Conservation (phyloP, 352 stramenopile species). For the Phytophthora pluvialis region DNA sequence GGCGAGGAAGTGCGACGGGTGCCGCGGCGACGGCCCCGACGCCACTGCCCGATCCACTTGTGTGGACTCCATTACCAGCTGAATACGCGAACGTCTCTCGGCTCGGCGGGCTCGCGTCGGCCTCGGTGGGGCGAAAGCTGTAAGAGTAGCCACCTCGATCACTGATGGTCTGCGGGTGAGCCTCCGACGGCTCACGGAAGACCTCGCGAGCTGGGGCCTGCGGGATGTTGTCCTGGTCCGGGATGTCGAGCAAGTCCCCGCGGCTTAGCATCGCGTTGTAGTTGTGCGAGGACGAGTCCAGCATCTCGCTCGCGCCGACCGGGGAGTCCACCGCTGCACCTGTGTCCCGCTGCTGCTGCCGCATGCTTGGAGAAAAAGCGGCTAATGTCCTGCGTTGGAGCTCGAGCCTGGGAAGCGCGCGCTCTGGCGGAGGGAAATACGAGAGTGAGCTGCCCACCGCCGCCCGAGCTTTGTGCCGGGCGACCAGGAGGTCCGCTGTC, state of each 20-base stretch:
- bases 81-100: conserved; percentile 34
- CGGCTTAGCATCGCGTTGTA: conserved; percentile 33
- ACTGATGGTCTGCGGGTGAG: conserved; percentile 30
- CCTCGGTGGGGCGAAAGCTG: conserved; percentile 29
- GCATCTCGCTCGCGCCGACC: conserved; percentile 20
- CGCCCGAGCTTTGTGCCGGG: conserved; percentile 31
- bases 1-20: conserved; percentile 22
- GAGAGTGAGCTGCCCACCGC: conserved; percentile 20
- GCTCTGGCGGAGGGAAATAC: conserved; percentile 16
- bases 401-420: not conserved
- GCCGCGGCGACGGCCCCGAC: conserved; percentile 9
- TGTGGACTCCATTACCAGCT: conserved; percentile 9
- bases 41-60: conserved; percentile 15
- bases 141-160: conserved; percentile 26
- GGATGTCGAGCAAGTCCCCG: conserved; percentile 24
- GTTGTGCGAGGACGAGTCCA: conserved; percentile 19
- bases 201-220: conserved; percentile 30
- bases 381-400: conserved; percentile 7
- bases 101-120: conserved; percentile 9
- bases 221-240: conserved; percentile 28
- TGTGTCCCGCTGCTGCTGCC: conserved; percentile 2
- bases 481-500: conserved; percentile 20
- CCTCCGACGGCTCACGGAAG: conserved; percentile 29
- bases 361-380: conserved; percentile 9
- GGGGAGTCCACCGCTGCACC: conserved; percentile 10